Evolutionary conservation across 139 green algal genomes (phyloP).

Genomic region (Chlorella sorokiniana): DNA sequence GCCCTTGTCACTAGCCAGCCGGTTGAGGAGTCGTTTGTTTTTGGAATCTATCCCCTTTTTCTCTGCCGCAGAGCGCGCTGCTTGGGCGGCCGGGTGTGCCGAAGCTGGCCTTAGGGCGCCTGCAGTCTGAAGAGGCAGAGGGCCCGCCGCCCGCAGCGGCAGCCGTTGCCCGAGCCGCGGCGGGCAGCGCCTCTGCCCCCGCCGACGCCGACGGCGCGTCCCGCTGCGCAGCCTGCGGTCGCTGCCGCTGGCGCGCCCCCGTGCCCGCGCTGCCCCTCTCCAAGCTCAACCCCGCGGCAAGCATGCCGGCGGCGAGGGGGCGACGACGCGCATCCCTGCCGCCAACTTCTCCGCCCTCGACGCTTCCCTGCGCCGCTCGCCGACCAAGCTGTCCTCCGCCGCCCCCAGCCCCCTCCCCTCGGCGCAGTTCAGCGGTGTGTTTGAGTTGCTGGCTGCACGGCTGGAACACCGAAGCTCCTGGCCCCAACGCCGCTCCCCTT

Average conservation of each 20-base stretch:
- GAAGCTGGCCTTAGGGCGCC: not conserved
- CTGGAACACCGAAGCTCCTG: no score
- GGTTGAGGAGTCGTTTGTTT: no score
- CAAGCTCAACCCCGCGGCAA: conserved; percentile 9
- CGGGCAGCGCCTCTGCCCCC: not conserved
- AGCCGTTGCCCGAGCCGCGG: not conserved
- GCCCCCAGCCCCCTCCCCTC: not conserved
- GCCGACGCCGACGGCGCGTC: no score
- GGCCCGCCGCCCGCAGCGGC: no score
- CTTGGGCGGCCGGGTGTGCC: conserved; percentile 18
- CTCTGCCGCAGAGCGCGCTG: not conserved
- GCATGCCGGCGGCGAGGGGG: not conserved
- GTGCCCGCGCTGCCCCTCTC: not conserved
- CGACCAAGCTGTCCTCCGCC: not conserved
- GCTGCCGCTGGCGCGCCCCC: no score
- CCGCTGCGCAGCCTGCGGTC: not conserved
- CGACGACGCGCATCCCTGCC: not conserved
- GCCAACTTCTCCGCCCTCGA: conserved; percentile 6
- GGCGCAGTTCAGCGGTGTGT: not conserved
- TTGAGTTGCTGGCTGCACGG: not conserved
- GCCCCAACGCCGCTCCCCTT: no score
- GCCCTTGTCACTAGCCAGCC: no score
- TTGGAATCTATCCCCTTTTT: no score
- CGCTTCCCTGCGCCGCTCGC: not conserved
- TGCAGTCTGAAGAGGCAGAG: not conserved